phyloP scores from a whole-genome alignment of 306 rosid species.

The Arachis hypogaea region DNA sequence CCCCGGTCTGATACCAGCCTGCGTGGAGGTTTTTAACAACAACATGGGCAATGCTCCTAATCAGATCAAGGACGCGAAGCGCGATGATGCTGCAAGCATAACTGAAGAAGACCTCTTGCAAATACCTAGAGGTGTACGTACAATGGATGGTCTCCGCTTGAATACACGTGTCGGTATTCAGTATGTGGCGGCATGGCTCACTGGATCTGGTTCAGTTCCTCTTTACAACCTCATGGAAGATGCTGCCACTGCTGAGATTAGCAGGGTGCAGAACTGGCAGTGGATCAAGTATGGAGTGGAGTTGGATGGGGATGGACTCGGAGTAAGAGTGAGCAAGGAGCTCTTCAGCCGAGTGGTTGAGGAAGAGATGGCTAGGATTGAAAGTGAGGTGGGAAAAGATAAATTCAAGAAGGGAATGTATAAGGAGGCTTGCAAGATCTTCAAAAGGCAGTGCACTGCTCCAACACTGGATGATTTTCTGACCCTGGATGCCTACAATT shows the following conservation, averaged over 20 bases:
- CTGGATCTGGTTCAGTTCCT: conserved; percentile 84
- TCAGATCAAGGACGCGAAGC: conserved; percentile 59
- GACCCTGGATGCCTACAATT: too few species aligned
- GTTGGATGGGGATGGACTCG: conserved; percentile 73
- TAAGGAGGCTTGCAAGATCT: too few species aligned
- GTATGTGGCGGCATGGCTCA: conserved; percentile 89
- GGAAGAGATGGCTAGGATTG: conserved; percentile 87
- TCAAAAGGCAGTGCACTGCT: too few species aligned
- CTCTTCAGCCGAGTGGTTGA: conserved; percentile 82
- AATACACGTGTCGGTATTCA: conserved; percentile 93
- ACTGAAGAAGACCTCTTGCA: conserved; percentile 79
- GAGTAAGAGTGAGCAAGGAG: conserved; percentile 66
- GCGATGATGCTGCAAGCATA: conserved; percentile 58
- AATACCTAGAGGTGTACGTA: conserved; percentile 66
- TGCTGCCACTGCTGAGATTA: conserved; percentile 96
- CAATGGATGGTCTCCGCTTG: conserved; percentile 77
- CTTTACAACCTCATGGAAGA: conserved; percentile 97
- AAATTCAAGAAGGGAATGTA: too few species aligned
- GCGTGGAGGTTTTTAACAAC: conserved; percentile 75
- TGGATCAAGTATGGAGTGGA: conserved; percentile 89
- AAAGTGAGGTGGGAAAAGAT: conserved; percentile 74
- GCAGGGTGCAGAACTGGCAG: conserved; percentile 97
- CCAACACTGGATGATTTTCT: too few species aligned
- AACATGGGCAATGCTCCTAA: conserved; percentile 54
- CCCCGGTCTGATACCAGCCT: conserved; percentile 74